Evolutionary conservation across 1,284 basidiomycete genomes (phyloP).

Genomic region (Sphaerobolus stellatus): DNA sequence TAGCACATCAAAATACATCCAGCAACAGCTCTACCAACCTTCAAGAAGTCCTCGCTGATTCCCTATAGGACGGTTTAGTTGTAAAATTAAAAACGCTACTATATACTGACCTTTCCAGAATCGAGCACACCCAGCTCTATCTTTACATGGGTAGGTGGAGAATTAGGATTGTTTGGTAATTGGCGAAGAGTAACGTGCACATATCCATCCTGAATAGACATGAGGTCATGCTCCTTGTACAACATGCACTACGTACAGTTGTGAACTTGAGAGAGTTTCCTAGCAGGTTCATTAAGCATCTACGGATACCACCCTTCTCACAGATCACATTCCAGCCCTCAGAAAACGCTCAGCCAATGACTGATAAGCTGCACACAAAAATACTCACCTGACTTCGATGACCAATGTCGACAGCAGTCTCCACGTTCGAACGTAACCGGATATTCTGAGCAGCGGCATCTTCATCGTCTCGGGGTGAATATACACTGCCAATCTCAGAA

Average conservation of each 20-base stretch:
- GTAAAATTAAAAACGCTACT: neutral
- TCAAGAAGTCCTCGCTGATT: constrained; percentile 84
- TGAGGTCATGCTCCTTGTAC: constrained; percentile 19
- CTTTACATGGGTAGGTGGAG: constrained; percentile 59
- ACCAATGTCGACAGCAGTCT: constrained; percentile 88
- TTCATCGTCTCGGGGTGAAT: constrained; percentile 73
- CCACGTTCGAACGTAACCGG: constrained; percentile 51
- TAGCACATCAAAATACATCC: constrained; percentile 19
- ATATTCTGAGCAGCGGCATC: constrained; percentile 34
- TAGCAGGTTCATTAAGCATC: constrained; percentile 94
- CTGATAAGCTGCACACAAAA: neutral
- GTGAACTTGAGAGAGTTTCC: constrained; percentile 96
- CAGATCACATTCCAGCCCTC: constrained; percentile 88
- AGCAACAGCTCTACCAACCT: constrained; percentile 44
- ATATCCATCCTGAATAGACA: constrained; percentile 66
- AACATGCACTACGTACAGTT: constrained; percentile 43
- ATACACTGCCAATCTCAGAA: constrained; percentile 88
- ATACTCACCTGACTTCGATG: constrained; percentile 59
- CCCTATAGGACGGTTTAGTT: constrained; percentile 46
- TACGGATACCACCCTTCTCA: constrained; percentile 89
- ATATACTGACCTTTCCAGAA: constrained; percentile 72
- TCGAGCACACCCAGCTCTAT: constrained; percentile 87
- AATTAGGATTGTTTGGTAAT: constrained; percentile 54
- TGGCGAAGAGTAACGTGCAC: constrained; percentile 85
- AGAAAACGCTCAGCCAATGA: constrained; percentile 2